Percentiles rank a stretch among this genome's conserved stretches.
Conservation (phyloP, 441 rosid genomes). For the Corymbia citriodora region DNA sequence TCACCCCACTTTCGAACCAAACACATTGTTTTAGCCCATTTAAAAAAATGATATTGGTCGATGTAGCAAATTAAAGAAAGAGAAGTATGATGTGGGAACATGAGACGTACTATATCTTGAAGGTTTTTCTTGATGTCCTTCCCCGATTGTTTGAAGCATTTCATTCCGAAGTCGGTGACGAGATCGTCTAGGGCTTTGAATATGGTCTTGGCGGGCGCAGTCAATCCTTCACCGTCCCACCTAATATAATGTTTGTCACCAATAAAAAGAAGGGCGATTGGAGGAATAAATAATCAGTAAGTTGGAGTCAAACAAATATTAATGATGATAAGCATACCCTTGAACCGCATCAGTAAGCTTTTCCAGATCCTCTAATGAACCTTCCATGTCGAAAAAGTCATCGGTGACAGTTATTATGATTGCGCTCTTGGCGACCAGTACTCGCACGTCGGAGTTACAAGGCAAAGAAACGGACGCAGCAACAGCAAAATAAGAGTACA, state of each 20-base stretch:
- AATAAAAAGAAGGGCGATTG: not conserved
- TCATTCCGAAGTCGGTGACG: slow-evolving; percentile 23
- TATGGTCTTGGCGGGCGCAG: slow-evolving; percentile 35
- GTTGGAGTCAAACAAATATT: not conserved
- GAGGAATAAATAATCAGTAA: not conserved
- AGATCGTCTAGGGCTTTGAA: slow-evolving; percentile 48
- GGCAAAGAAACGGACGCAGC: slow-evolving; percentile 34
- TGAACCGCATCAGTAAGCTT: slow-evolving; percentile 38
- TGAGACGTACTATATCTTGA: slow-evolving; percentile 28
- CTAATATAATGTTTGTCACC: slow-evolving; percentile 7
- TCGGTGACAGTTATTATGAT: slow-evolving; percentile 56
- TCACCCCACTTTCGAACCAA: slow-evolving; percentile 46
- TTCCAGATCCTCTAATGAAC: slow-evolving; percentile 38
- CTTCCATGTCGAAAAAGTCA: slow-evolving; percentile 57
- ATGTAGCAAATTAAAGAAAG: slow-evolving; percentile 1
- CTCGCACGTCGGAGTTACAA: slow-evolving; percentile 20
- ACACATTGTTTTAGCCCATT: not conserved
- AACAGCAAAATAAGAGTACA: slow-evolving; percentile 51
- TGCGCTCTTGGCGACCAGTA: slow-evolving; percentile 38
- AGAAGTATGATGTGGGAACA: not conserved
- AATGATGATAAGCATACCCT: slow-evolving; percentile 23
- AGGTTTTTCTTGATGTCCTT: slow-evolving; percentile 27
- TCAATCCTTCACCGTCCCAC: slow-evolving; percentile 46
- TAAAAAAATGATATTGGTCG: not conserved
- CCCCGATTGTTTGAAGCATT: slow-evolving; percentile 21